Base-by-base conservation (phyloP, 768 basidiomycete species). In the Boletus barrowsii region DNA sequence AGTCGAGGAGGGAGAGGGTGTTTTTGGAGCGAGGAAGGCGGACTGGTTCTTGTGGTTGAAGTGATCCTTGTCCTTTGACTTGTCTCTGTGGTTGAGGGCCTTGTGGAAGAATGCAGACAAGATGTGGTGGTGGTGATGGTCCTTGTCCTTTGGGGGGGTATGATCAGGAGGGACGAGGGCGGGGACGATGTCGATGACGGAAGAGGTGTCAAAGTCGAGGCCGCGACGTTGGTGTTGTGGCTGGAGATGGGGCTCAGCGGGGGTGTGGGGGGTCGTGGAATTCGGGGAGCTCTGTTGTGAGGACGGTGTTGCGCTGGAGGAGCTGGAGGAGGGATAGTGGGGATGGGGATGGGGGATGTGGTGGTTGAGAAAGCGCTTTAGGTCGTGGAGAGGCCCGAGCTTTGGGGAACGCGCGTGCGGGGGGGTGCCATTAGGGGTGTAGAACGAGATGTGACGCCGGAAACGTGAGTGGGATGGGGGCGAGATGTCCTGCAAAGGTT, bases 321-420 rank as follows among this genome's bases (percentile, higher is more conserved):
- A 61, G 29, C 37, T 26, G 39, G 60, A 58, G 42, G 57, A 43
- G 55, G 63, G 60, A 62, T 45, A 73, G 57, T 70, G 70, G 45
- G 26, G 7, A 8, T 68, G 57, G 53, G 72, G 66, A 43, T 88
- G 84, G 54, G 84, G 84, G 46, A 96, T 85, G 73, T 96, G 93
- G 73, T 90, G 83, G 74, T 96, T 91, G 58, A 99, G 82, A 76
- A 98, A 97, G 29, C 94, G 89, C 68, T 93, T 93, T 65, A 98
- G 84, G 71, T 98, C 95, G 73, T 90, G 85, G 47, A 98, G 80
- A 3, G 93, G 88, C 0, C 92, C 88, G 56, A 79, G 79, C 53
- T 79, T 76, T 4, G 51, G 49, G 4, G 58, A 58, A 18, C 17
- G 57, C 2, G 49, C 1, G 11, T 32, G 35, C 7, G 35, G 35